Evolutionary conservation across 2,329 filamentous ascomycete species (phyloP).

Genomic region (Dothistroma pini): DNA sequence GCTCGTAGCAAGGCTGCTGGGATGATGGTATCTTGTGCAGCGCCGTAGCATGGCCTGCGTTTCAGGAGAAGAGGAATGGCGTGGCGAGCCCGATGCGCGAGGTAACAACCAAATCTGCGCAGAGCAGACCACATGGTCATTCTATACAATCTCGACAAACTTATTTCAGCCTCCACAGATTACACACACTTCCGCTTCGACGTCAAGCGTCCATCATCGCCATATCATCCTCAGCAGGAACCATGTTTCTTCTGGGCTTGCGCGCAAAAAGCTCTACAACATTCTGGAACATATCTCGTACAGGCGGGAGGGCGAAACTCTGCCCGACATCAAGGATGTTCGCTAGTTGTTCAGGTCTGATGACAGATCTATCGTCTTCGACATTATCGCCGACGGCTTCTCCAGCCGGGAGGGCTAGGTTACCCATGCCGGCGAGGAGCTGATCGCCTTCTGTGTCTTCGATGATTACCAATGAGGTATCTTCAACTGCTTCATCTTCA

Average conservation of each 20-base stretch:
- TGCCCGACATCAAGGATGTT: constrained; percentile 68
- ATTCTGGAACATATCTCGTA: constrained; percentile 72
- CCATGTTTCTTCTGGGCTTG: constrained; percentile 42
- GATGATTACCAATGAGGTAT: neutral
- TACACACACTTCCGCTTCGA: too few relatives aligned
- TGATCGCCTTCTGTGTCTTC: constrained; percentile 1
- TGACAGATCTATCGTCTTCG: constrained; percentile 56
- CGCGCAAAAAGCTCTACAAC: constrained; percentile 63
- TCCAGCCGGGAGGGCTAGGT: constrained; percentile 30
- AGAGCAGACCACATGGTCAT: too few relatives aligned
- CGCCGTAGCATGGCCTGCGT: too few relatives aligned
- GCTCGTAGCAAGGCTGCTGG: too few relatives aligned
- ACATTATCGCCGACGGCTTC: constrained; percentile 43
- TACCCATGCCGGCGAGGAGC: constrained; percentile 12
- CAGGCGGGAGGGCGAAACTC: constrained; percentile 65
- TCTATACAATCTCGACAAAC: too few relatives aligned
- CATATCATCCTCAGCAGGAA: constrained; percentile 6
- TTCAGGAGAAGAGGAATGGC: too few relatives aligned
- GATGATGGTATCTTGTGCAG: too few relatives aligned
- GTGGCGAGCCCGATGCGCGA: too few relatives aligned
- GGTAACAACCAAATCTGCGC: too few relatives aligned
- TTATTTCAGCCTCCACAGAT: too few relatives aligned
- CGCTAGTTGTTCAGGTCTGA: constrained; percentile 64
- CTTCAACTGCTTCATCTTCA: neutral
- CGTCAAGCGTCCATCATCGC: constrained; percentile 7